These are phyloP conservation scores for Carex cristatella DNA, from an alignment of 176 grass and related monocot genomes.

Conservation along the genomic window DNA sequence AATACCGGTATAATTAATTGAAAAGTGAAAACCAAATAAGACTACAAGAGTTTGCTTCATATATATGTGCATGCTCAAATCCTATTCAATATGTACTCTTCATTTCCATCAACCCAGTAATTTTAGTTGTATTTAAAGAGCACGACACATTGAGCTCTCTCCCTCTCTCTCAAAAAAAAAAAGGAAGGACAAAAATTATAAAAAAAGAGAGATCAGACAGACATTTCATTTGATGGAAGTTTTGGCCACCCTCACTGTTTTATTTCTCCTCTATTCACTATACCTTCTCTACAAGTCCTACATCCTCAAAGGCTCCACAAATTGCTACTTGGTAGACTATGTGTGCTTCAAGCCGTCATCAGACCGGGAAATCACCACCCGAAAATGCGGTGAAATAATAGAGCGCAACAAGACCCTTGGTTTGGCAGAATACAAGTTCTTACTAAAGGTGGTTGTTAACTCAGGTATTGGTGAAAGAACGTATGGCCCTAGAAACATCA, in stretches of 20 bases:
- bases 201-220: neutral
- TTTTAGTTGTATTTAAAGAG: neutral
- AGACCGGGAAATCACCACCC: conserved; percentile 50
- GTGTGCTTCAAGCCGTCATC: conserved; percentile 68
- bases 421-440: conserved; percentile 66
- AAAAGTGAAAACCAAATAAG: neutral
- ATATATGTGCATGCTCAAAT: neutral
- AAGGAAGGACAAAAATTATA: neutral
- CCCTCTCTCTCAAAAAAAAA: neutral
- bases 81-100: neutral
- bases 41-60: neutral
- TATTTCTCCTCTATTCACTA: conserved; percentile 33
- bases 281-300: conserved; percentile 29
- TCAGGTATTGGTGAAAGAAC: conserved; percentile 86
- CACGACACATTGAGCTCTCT: neutral
- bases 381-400: conserved; percentile 46
- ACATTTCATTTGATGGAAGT: conserved; percentile 30
- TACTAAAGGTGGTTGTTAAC: conserved; percentile 81
- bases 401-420: conserved; percentile 62
- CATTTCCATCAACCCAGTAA: neutral
- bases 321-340: conserved; percentile 76
- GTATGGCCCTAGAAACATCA: conserved; percentile 61
- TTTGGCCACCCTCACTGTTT: conserved; percentile 19
- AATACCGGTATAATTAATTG: neutral
- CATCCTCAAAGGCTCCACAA: conserved; percentile 10